Evolutionary conservation across 2,329 filamentous ascomycete genomes (phyloP), one percentile per base, ranked within the genome.

Genomic region (Geosmithia morbida): DNA sequence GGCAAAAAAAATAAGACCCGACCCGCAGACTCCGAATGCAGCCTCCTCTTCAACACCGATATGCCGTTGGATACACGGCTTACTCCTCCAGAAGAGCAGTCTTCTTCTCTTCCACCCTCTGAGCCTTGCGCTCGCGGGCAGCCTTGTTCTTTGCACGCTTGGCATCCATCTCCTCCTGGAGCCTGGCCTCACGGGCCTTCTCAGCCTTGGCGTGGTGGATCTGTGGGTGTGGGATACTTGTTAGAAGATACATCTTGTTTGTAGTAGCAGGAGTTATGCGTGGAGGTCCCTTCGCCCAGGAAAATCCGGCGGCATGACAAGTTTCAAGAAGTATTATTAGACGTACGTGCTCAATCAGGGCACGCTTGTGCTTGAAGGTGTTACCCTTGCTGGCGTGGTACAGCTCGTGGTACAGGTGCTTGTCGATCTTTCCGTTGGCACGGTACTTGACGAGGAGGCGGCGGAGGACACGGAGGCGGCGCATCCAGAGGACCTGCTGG

Each of bases 291-390:
- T 26, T 5, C 8, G 22, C 14, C 19, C 6, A 6, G n/a, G 13
- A 44, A 20, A 29, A 6, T 6, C 26, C 43, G 7, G 10, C 16
- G 22, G 22, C 22, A 26, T 11, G 13, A 7, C 11, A 37, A 7
- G 3, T 37, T 3, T 14, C 10, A 18, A n/a, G 16, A 49, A 49
- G 48, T 48, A 63, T 29, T 47, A 47, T 33, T 16, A 13, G 45
- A 87, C 92, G 67, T 94, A 98, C 92, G 79, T 98, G 92, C 83
- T 98, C 92, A 70, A 98, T 88, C 64, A 98, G 84, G 67, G 89
- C 92, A 75, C 92, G 85, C 89, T 97, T 98, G 87, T 98, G 92
- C 89, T 98, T 98, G 86, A 98, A 98, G 71, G 92, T 90, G 85
- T 98, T 98, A 94, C 92, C 94, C 89, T 98, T 98, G 84, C 86